Percentiles rank a stretch among this genome's conserved stretches.
phyloP scores from a whole-genome alignment of 257 asterid genomes.

The Haberlea rhodopensis region DNA sequence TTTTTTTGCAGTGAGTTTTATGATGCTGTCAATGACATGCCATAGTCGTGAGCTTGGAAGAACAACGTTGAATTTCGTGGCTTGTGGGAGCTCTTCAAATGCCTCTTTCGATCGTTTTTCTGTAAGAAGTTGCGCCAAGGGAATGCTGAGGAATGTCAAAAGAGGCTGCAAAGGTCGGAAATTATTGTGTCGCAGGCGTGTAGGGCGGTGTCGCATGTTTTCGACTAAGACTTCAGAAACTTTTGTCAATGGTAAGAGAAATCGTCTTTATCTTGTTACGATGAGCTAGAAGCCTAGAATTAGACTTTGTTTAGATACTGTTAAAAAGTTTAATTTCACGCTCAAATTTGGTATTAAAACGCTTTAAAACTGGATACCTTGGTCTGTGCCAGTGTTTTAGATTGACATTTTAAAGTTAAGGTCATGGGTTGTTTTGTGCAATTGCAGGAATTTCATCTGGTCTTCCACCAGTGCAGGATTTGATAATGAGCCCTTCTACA shows the following conservation, averaged over 20 bases:
- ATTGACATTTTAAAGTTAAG: neutral
- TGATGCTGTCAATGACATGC: slow-evolving; percentile 74
- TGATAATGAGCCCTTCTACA: slow-evolving; percentile 38
- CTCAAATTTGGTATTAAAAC: no score
- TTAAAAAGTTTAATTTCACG: no score
- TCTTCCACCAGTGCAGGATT: slow-evolving; percentile 54
- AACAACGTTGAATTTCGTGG: slow-evolving; percentile 51
- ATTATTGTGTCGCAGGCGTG: slow-evolving; percentile 49
- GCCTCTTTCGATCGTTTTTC: slow-evolving; percentile 42
- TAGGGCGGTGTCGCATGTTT: slow-evolving; percentile 52
- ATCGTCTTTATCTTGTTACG: neutral
- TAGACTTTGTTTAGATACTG: neutral
- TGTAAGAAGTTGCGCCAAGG: slow-evolving; percentile 36
- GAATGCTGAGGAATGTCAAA: slow-evolving; percentile 42
- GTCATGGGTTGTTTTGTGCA: slow-evolving; percentile 10
- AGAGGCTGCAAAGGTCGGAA: slow-evolving; percentile 46
- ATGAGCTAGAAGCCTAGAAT: neutral
- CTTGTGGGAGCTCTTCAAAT: slow-evolving; percentile 74
- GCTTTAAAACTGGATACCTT: neutral
- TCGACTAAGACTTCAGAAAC: slow-evolving; percentile 66
- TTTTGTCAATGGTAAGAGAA: slow-evolving; percentile 51
- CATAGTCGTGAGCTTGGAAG: slow-evolving; percentile 65
- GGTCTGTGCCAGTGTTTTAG: neutral
- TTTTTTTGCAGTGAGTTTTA: slow-evolving; percentile 19
- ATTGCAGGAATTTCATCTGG: slow-evolving; percentile 49